phyloP scores from a whole-genome alignment of 495 filamentous ascomycete species.

The Penicillium parvum region DNA sequence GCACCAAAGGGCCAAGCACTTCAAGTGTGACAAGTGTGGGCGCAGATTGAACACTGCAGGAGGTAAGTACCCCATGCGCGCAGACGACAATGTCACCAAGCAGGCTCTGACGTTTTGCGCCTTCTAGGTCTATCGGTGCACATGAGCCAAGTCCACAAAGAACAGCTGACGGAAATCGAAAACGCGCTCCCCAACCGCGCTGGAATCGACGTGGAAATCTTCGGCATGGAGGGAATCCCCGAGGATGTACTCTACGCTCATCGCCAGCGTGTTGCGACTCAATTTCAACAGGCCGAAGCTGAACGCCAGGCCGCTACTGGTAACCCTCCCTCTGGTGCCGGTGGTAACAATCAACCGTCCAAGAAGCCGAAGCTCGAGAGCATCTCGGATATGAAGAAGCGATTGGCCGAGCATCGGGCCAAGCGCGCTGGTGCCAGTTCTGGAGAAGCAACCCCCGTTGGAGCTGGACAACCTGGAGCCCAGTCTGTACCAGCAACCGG shows the following conservation, averaged over 20 bases:
- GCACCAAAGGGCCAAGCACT: conserved; percentile 98
- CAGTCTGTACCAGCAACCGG: conserved; percentile 50
- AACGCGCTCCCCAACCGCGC: conserved; percentile 84
- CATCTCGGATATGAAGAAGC: conserved; percentile 72
- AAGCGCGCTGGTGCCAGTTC: conserved; percentile 55
- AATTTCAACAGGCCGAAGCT: conserved; percentile 79
- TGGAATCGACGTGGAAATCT: conserved; percentile 87
- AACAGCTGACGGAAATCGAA: conserved; percentile 76
- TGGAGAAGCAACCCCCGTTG: conserved; percentile 56
- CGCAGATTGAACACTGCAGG: conserved; percentile 91
- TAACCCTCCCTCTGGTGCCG: conserved; percentile 69
- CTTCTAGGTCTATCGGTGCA: conserved; percentile 80
- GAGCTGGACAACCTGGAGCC: conserved; percentile 50
- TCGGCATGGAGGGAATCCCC: conserved; percentile 96
- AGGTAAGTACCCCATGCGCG: conserved; percentile 50
- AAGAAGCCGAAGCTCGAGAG: conserved; percentile 83
- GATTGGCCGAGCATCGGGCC: conserved; percentile 75
- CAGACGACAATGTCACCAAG: background rate
- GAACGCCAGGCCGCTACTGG: conserved; percentile 79
- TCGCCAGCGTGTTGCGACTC: conserved; percentile 74
- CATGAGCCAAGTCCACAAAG: conserved; percentile 98
- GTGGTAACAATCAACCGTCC: conserved; percentile 46
- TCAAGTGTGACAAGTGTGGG: conserved; percentile 88
- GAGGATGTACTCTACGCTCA: conserved; percentile 77
- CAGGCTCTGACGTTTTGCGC: conserved; percentile 10